Base-by-base conservation (phyloP, 2,329 filamentous ascomycete genomes). In the Nannizziopsis arthrosporioides region DNA sequence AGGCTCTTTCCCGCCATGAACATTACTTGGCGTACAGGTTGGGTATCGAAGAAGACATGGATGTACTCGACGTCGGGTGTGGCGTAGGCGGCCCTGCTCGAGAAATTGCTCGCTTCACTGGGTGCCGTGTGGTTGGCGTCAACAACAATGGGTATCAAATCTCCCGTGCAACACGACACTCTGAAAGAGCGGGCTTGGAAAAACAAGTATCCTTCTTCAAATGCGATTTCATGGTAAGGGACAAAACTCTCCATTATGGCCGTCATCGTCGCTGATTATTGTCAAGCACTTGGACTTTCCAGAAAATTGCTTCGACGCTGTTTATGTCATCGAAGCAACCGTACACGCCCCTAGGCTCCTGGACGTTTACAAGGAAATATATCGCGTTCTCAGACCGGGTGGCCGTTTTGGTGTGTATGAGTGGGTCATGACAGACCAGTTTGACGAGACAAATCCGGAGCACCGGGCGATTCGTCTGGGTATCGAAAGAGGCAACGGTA, bases 361-460 rank as follows among this genome's bases (percentile, higher is more conserved):
- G 36, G 50, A 32, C 15, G 59, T 60, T 3, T 63, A 63, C 53
- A 43, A 42, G 3, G 50, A 61, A 36, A 56, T 61, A 10, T 53
- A 34, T 38, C 55, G 57, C n/a, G 61, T 63, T 1, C 51, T 63
- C 19, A 63, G 61, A 42, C 57, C 56, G 1, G 59, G 58, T 4
- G 60, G 55, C 5, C 18, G 47, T 8, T 58, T 62, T 48, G 60
- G 56, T 63, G 90, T 96, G 45, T 98, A 96, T 71, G 92, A 98
- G 70, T 96, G 92, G 61, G 55, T 63, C 37, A 55, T 63, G 51
- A 63, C 59, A 9, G 55, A 57, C 22, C 49, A 44, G 10, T 62
- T 55, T 35, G 56, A 63, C 50, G 51, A 54, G 2, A 38, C 36
- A 12, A 53, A 61, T 42, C 35, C 50, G 6, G 17, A 48, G 8